Evolutionary conservation across 441 rosid species (phyloP).

Genomic region (Euphorbia celastroides): DNA sequence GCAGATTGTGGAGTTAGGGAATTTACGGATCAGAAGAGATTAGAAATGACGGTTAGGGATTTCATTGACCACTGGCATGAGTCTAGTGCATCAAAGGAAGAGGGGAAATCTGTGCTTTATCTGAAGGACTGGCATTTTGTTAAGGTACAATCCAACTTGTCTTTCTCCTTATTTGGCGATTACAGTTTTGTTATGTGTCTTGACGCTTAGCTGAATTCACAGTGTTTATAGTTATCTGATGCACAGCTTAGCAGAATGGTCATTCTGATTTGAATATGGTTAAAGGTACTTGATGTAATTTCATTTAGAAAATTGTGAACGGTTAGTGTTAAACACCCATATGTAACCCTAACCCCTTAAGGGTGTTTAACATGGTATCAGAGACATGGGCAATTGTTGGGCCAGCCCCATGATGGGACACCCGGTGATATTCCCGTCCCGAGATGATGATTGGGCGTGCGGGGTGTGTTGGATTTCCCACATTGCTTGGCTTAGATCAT

Average conservation of each 20-base stretch:
- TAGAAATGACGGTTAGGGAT: constrained; percentile 71
- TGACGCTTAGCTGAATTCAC: neutral
- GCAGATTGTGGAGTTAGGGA: constrained; percentile 79
- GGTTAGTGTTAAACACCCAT: no score
- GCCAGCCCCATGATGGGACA: no score
- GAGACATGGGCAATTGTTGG: no score
- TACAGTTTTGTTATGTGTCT: neutral
- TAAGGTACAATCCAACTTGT: constrained; percentile 37
- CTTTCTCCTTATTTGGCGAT: neutral
- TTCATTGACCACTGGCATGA: constrained; percentile 54
- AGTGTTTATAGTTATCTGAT: neutral
- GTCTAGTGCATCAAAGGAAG: constrained; percentile 16
- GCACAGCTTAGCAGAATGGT: neutral
- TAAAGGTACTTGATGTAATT: neutral
- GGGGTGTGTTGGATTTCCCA: no score
- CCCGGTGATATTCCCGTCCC: no score
- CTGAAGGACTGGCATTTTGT: constrained; percentile 98
- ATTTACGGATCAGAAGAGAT: constrained; percentile 80
- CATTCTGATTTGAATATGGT: neutral
- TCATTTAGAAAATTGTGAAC: no score
- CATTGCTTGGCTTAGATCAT: no score
- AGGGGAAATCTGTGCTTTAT: constrained; percentile 48
- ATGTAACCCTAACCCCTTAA: no score
- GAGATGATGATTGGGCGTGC: no score
- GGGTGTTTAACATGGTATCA: no score